Percentiles rank a stretch among this genome's conserved stretches.
phyloP scores from a whole-genome alignment of 805 yeast species.

The Candida chilensis region DNA sequence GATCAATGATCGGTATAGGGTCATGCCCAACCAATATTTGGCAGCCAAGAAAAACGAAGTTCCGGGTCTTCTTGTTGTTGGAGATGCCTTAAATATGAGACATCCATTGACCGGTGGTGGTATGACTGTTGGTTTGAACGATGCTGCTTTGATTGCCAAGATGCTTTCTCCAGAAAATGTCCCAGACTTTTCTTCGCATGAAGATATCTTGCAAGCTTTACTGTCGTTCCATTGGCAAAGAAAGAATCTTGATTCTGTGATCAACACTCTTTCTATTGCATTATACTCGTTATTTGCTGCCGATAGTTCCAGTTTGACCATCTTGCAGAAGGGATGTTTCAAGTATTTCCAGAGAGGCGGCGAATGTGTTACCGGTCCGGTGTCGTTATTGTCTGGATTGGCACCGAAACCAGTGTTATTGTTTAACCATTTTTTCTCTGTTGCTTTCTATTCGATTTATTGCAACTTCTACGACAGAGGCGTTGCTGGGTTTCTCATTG shows the following conservation, averaged over 20 bases:
- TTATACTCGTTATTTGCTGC: conserved; percentile 89
- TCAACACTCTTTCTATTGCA: conserved; percentile 87
- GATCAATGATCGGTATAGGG: conserved; percentile 43
- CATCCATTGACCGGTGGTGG: conserved; percentile 99
- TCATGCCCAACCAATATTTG: conserved; percentile 92
- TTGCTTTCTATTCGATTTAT: conserved; percentile 77
- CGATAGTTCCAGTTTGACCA: conserved; percentile 49
- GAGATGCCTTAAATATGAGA: conserved; percentile 95
- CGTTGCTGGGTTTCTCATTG: conserved; percentile 54
- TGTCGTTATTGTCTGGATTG: conserved; percentile 76
- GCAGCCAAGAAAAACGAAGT: conserved; percentile 65
- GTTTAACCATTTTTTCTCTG: conserved; percentile 82
- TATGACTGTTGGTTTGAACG: conserved; percentile 95
- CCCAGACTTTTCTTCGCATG: conserved; percentile 50
- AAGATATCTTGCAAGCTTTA: conserved; percentile 44
- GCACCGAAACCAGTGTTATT: conserved; percentile 66
- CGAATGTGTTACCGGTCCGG: conserved; percentile 66
- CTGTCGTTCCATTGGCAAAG: conserved; percentile 68
- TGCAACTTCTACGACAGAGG: conserved; percentile 65
- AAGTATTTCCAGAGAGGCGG: conserved; percentile 82
- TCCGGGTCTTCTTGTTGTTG: conserved; percentile 74
- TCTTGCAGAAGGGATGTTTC: conserved; percentile 86
- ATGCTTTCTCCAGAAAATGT: conserved; percentile 47
- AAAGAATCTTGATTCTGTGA: conserved; percentile 71
- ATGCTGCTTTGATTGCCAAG: conserved; percentile 61